A percentile compares a stretch with the other conserved stretches of the same genome.
Evolutionary conservation across 208 protist genomes (phyloP).

Genomic region (Polymyxa betae): DNA sequence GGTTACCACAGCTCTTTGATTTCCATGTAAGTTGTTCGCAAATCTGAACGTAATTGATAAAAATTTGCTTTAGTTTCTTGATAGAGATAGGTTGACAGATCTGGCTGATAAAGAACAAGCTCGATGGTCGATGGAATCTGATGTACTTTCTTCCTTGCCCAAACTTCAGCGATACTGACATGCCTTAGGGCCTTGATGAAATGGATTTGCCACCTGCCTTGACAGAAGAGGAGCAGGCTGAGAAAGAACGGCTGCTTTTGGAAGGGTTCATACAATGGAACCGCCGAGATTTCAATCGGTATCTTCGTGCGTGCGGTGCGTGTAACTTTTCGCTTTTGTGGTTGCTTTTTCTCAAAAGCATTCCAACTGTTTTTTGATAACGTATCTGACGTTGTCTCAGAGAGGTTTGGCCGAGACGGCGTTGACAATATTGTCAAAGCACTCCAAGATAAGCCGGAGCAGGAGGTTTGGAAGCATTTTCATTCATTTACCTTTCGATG

Average conservation of each 20-base stretch:
- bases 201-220: not conserved
- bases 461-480: not conserved
- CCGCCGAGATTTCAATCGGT: slow-evolving; percentile 48
- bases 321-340: not conserved
- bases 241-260: not conserved
- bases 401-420: not conserved
- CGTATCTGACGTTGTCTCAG: not conserved
- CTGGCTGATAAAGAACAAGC: not conserved
- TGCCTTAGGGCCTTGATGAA: not conserved
- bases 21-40: not conserved
- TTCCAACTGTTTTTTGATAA: not conserved
- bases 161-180: not conserved
- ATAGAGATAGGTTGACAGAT: not conserved
- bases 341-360: not conserved
- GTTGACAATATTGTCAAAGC: not conserved
- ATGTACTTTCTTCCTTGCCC: not conserved
- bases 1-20: slow-evolving; percentile 30
- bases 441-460: not conserved
- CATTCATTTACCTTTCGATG: not conserved
- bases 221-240: not conserved
- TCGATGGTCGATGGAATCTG: not conserved
- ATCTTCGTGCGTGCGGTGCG: slow-evolving; percentile 2
- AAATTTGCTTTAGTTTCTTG: not conserved
- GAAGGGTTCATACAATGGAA: slow-evolving; percentile 2
- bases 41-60: not conserved